A percentile compares a stretch with the other conserved stretches of the same genome.
phyloP scores from a whole-genome alignment of 495 filamentous ascomycete species.

The Penicillium soppii region DNA sequence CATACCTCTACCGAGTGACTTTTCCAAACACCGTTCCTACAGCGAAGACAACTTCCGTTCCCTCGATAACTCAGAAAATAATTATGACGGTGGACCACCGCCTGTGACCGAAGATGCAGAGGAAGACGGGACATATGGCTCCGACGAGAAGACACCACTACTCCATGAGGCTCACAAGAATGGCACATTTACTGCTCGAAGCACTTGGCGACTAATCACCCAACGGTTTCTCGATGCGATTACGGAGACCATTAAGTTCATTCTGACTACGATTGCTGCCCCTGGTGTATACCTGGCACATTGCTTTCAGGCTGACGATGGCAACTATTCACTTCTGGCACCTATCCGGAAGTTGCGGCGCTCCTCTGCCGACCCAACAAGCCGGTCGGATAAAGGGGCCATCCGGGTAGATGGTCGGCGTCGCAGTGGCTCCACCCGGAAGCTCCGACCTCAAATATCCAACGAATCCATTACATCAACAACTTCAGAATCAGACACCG shows the following conservation, averaged over 20 bases:
- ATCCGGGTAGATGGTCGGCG: constrained; percentile 28
- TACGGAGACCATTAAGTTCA: constrained; percentile 66
- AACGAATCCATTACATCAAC: constrained; percentile 42
- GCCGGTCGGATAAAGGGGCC: constrained; percentile 28
- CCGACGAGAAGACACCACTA: constrained; percentile 70
- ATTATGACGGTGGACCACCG: constrained; percentile 30
- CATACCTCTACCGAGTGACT: constrained; percentile 40
- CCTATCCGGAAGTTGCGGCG: constrained; percentile 61
- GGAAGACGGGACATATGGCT: constrained; percentile 28
- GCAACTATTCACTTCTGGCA: constrained; percentile 69
- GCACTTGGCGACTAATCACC: constrained; percentile 38
- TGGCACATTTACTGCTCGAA: constrained; percentile 61
- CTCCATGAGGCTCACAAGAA: constrained; percentile 36
- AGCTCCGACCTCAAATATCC: constrained; percentile 34
- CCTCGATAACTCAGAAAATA: constrained; percentile 30
- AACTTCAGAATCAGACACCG: constrained; percentile 51
- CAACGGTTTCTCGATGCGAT: constrained; percentile 53
- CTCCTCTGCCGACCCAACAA: constrained; percentile 23
- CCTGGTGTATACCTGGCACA: constrained; percentile 80
- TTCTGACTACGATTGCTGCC: constrained; percentile 73
- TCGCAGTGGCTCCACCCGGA: constrained; percentile 37
- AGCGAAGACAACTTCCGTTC: constrained; percentile 42
- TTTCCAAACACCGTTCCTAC: constrained; percentile 49
- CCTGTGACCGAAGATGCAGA: constrained; percentile 30
- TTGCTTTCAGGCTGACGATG: constrained; percentile 76